These are phyloP conservation scores for Pseudocercospora pini-densiflorae DNA, from an alignment of 2,329 filamentous ascomycete genomes.

Conservation along the genomic window DNA sequence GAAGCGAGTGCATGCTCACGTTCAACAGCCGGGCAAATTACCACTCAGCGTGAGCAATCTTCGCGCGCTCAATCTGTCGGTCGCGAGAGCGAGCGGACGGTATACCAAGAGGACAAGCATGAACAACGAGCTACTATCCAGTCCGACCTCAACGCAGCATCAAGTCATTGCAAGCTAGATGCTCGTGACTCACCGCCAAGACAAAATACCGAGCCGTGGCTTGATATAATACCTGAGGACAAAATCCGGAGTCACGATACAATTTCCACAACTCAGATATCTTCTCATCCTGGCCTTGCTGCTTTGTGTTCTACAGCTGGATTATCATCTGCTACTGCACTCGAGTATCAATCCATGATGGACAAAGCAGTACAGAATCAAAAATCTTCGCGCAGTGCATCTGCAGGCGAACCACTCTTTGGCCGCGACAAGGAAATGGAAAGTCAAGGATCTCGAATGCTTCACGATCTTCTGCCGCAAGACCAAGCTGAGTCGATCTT, in stretches of 20 bases:
- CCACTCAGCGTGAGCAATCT: conserved; percentile 41
- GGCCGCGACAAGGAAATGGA: conserved; percentile 45
- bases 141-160: conserved; percentile 20
- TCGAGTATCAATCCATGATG: conserved; percentile 24
- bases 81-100: conserved; percentile 11
- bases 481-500: conserved; percentile 63
- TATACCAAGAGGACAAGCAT: conserved; percentile 16
- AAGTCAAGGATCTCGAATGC: conserved; percentile 73
- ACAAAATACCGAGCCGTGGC: conserved; percentile 24
- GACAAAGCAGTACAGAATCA: conserved; percentile 10
- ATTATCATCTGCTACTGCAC: conserved; percentile 13
- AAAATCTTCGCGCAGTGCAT: background rate
- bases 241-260: background rate
- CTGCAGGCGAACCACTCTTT: conserved; percentile 30
- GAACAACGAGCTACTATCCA: conserved; percentile 29
- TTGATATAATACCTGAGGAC: conserved; percentile 21
- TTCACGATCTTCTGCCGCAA: conserved; percentile 70
- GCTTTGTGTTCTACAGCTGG: conserved; percentile 14
- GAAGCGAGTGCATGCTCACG: conserved; percentile 27
- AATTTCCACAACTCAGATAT: background rate
- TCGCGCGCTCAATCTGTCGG: conserved; percentile 43
- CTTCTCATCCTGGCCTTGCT: conserved; percentile 19
- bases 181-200: conserved; percentile 22
- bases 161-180: conserved; percentile 25
- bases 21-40: conserved; percentile 28